These are phyloP conservation scores for Penicillium turbatum DNA, from an alignment of 495 filamentous ascomycete genomes.

Conservation along the genomic window DNA sequence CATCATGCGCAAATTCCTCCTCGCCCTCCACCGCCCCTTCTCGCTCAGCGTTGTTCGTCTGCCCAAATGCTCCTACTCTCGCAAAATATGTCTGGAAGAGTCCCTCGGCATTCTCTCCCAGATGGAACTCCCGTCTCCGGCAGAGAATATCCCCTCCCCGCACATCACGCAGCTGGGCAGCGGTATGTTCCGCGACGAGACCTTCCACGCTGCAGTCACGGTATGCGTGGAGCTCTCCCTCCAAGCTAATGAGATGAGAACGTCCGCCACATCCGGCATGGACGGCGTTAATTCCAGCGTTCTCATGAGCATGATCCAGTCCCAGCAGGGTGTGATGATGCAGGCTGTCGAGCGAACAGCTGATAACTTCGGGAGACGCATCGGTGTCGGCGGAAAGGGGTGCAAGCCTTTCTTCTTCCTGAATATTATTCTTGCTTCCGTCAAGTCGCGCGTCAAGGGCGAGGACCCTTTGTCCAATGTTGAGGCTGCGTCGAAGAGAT, in stretches of 20 bases:
- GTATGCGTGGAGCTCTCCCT: conserved; percentile 37
- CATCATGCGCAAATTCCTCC: conserved; percentile 48
- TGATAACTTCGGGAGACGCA: conserved; percentile 31
- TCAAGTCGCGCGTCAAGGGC: conserved; percentile 36
- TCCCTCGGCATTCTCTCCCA: conserved; percentile 47
- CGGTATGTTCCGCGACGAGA: conserved; percentile 40
- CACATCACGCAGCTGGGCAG: conserved; percentile 34
- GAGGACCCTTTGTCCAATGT: conserved; percentile 30
- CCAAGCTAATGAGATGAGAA: conserved; percentile 28
- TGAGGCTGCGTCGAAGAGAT: conserved; percentile 23
- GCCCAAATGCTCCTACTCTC: conserved; percentile 53
- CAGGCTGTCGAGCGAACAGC: conserved; percentile 32
- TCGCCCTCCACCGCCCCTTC: conserved; percentile 52
- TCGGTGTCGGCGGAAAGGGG: conserved; percentile 28
- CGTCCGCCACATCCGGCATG: conserved; percentile 10
- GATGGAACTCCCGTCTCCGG: conserved; percentile 30
- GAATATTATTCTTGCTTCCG: conserved; percentile 30
- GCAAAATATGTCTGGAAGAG: conserved; percentile 49
- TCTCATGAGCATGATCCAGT: conserved; percentile 35
- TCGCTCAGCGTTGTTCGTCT: conserved; percentile 44
- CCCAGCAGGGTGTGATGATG: conserved; percentile 37
- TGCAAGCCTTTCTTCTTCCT: conserved; percentile 37
- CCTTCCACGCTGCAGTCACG: conserved; percentile 36
- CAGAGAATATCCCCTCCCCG: conserved; percentile 19
- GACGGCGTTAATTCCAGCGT: conserved; percentile 24